Evolutionary conservation across 75 land plant genomes (phyloP).

Genomic region (Pinus albicaulis): DNA sequence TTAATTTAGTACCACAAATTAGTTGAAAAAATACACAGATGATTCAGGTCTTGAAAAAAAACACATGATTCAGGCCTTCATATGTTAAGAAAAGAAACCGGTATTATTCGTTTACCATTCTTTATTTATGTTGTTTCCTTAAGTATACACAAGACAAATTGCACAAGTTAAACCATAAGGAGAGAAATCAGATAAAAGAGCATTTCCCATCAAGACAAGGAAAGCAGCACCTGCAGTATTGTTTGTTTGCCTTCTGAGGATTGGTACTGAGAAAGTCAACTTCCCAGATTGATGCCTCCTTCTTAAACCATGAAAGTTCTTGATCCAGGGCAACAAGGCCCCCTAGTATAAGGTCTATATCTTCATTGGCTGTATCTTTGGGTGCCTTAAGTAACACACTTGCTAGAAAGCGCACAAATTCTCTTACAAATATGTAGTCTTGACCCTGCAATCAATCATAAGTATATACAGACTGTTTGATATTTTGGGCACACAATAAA

Average conservation of each 20-base stretch:
- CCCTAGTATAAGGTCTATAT: conserved; percentile 48
- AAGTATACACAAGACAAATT: not conserved
- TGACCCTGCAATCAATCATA: conserved; percentile 47
- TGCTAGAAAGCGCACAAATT: conserved; percentile 70
- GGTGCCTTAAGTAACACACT: conserved; percentile 71
- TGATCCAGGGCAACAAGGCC: conserved; percentile 64
- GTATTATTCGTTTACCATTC: not conserved
- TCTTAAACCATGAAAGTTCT: conserved; percentile 80
- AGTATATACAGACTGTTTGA: not conserved
- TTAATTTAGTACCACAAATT: not conserved
- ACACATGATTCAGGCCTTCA: not conserved
- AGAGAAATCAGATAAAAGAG: not conserved
- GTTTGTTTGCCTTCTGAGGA: conserved; percentile 43
- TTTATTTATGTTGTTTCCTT: not conserved
- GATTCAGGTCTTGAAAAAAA: not conserved
- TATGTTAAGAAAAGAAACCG: not conserved
- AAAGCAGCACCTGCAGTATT: conserved; percentile 66
- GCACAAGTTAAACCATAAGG: not conserved
- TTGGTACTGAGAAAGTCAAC: conserved; percentile 19
- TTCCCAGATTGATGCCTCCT: conserved; percentile 67
- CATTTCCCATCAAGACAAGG: not conserved
- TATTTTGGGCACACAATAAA: not conserved
- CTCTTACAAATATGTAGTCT: conserved; percentile 80
- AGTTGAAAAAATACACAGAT: not conserved
- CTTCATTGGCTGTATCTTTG: conserved; percentile 34